Conservation (phyloP, 257 asterid species). For the Solanum okadae region DNA sequence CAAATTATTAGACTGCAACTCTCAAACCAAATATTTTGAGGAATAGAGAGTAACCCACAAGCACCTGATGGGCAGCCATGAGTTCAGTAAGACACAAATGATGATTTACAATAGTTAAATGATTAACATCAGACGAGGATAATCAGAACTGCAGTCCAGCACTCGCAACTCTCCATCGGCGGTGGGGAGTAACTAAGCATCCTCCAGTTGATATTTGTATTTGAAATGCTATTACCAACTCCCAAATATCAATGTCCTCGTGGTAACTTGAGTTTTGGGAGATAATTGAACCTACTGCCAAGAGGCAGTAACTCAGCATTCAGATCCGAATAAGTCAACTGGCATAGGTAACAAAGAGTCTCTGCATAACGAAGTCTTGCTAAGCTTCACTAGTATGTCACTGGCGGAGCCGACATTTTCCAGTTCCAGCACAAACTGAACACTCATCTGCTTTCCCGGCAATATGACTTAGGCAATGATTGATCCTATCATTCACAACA, state of each 20-base stretch:
- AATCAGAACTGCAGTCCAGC: neutral
- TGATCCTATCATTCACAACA: constrained; percentile 79
- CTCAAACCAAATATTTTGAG: neutral
- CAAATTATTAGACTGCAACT: neutral
- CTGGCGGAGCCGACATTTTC: constrained; percentile 48
- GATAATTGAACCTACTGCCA: neutral
- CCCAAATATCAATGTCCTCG: neutral
- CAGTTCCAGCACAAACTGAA: constrained; percentile 86
- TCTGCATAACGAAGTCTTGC: neutral
- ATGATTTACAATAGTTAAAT: neutral
- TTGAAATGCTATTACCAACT: neutral
- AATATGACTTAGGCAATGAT: constrained; percentile 74
- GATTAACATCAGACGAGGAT: neutral
- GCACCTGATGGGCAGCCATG: neutral
- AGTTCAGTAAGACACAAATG: neutral
- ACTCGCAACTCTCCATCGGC: neutral
- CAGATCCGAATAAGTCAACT: neutral
- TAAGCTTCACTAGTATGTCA: neutral
- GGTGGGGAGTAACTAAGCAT: neutral
- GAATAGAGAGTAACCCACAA: neutral
- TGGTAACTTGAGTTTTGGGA: neutral
- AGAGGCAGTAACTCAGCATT: neutral
- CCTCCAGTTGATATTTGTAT: neutral
- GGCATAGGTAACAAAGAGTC: neutral
- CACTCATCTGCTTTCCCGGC: constrained; percentile 83